Evolutionary conservation across 148 eudicot genomes (phyloP), one percentile per base, ranked within the genome.

Genomic region (Rhododendron ferrugineum): DNA sequence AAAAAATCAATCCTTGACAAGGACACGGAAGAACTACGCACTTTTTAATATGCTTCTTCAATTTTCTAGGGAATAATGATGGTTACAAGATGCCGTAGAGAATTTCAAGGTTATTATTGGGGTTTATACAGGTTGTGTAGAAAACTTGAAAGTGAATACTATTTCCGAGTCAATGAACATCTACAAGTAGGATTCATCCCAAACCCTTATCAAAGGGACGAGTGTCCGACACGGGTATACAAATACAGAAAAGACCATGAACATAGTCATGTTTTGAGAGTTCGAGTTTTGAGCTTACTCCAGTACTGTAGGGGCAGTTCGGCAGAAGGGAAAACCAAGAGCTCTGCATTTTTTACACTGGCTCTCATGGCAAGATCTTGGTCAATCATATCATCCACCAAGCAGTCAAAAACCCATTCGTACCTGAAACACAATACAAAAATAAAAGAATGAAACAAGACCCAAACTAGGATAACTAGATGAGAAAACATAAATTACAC

Each of bases 291-390:
- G n/a, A 42, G 84, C 88, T 84, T 82, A 90, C 92, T 90, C 90
- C 91, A 90, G 79, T 86, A 88, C 30, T 44, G 50, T 60, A 79
- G 15, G 3, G 91, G 91, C 82, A 89, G 84, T 85, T 90, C 91
- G 44, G 73, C 40, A 42, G 98, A 94, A 82, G 94, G 83, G 87
- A 92, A 95, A 58, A 95, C 83, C 86, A 90, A 87, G 66, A 95
- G 93, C 90, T 91, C 90, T 1, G 93, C 89, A 46, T 92, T 88
- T 78, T 68, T 82, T 6, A 91, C 54, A 34, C 20, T 82, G 42
- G 89, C 91, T 79, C 83, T 90, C 92, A 94, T 78, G 83, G 93
- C 96, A 86, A 94, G 89, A 78, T 94, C 96, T 54, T 90, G 56
- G 6, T 28, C 0, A 72, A 90, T 88, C 96, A 95, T 92, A 11